Evolutionary conservation across 148 eudicot species (phyloP).

Genomic region (Dysphania ambrosioides): DNA sequence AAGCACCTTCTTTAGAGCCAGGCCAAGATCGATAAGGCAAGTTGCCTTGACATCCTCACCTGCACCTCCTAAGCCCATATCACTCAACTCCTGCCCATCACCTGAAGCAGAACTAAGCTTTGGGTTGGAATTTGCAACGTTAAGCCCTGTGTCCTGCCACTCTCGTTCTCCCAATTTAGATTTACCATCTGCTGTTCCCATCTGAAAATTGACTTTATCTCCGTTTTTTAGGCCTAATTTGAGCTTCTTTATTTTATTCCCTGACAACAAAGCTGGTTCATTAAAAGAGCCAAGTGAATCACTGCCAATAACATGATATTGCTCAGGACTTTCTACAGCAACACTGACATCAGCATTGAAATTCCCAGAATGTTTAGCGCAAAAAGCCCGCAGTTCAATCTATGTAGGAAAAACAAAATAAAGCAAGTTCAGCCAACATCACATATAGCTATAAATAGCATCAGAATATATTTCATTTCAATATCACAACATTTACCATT

Average conservation of each 20-base stretch:
- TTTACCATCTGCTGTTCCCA: slow-evolving; percentile 31
- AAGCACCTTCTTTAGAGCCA: slow-evolving; percentile 75
- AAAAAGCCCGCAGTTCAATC: slow-evolving; percentile 93
- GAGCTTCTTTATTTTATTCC: slow-evolving; percentile 42
- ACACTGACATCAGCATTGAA: slow-evolving; percentile 23
- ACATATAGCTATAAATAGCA: too few species aligned
- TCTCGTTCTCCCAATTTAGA: slow-evolving; percentile 30
- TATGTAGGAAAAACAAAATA: slow-evolving; percentile 22
- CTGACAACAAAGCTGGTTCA: slow-evolving; percentile 23
- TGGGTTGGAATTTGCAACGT: slow-evolving; percentile 28
- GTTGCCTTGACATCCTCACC: slow-evolving; percentile 37
- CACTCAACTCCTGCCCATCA: slow-evolving; percentile 30
- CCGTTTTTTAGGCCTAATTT: slow-evolving; percentile 52
- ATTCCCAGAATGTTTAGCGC: slow-evolving; percentile 72
- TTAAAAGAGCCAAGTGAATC: slow-evolving; percentile 29
- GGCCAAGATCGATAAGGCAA: slow-evolving; percentile 43
- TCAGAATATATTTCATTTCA: too few species aligned
- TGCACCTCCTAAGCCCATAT: slow-evolving; percentile 25
- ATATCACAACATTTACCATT: slow-evolving; percentile 2
- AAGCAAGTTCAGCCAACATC: slow-evolving; percentile 1
- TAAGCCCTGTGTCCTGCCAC: slow-evolving; percentile 28
- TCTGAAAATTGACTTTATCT: slow-evolving; percentile 40
- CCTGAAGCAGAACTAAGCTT: slow-evolving; percentile 37
- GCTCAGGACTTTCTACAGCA: slow-evolving; percentile 30
- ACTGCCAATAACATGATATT: slow-evolving; percentile 26